Base-by-base conservation (phyloP, 1,284 basidiomycete species). In the Ceratobasidium sp. region DNA sequence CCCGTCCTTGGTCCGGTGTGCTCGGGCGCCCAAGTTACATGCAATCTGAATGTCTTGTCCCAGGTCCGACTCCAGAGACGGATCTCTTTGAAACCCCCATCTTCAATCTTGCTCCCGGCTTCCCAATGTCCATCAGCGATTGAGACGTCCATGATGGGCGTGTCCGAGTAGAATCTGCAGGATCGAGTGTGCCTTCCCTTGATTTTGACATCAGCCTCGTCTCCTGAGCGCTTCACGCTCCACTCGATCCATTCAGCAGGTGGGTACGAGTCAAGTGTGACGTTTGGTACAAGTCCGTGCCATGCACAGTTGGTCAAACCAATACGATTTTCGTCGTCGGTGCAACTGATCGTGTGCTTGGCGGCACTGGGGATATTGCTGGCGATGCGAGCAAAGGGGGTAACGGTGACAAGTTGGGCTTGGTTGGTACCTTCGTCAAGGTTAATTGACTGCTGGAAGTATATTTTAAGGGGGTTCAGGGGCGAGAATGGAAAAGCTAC, bases 61-160 rank as follows among this genome's bases (percentile, higher is more conserved):
- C 90, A 92, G n/a, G 80, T 82, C 31, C 90, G 81, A 69, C 86
- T 88, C 88, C 88, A 92, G 15, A 92, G 77, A 54, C 82, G 76
- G 58, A 90, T 62, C 73, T 84, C 80, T 34, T 75, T 76, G 40
- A 86, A 60, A 0, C 84, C 86, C 5, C 74, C 73, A 83, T 73
- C 38, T 79, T 79, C 73, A 84, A 86, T 2, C 81, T 81, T 2
- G 76, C 74, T 72, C 4, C 15, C 43, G 85, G 86, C 69, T 52
- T 72, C 27, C 58, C 58, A 62, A 25, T 62, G 58, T 42, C 67
- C 67, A 13, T 73, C 74, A 20, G 73, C 75, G 15, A 81, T 81
- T 56, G 75, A 75, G 70, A 85, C 84, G 35, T 76, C 75, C 42
- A 74, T 77, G 47, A 89, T 80, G 1, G 79, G 81, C 81, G 70